Evolutionary conservation across 2,329 filamentous ascomycete species (phyloP), one percentile per base, ranked within the genome.

Genomic region (Colletotrichum sp.): DNA sequence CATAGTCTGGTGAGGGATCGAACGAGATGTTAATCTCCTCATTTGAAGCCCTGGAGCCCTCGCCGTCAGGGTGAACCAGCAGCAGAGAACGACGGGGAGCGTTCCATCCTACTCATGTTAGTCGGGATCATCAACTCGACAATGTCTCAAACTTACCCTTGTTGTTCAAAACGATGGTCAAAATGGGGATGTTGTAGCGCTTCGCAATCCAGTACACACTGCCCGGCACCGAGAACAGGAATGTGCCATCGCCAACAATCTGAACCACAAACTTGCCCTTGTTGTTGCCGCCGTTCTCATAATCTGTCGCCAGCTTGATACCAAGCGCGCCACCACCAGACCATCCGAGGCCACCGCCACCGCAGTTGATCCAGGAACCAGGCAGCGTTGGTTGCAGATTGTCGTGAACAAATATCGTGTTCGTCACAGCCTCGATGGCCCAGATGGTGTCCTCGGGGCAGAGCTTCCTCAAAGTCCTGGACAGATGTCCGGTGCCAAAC

Each of bases 311-410:
- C 9, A 96, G 89, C 82, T 96, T 96, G 81, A 96, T 93, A 3
- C 94, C 95, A 5, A 96, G 83, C 0, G 93, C 93, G 68, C 87
- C 94, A 16, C 95, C 94, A 16, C 94, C 94, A 13, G 92, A 94
- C 94, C 94, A 96, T 3, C 94, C 94, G 0, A 96, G 91, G 3
- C 95, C 95, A 16, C 94, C 94, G 1, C 93, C 94, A 2, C 94
- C 94, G 81, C 94, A 96, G 82, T 96, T 96, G 80, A 96, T 92
- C 93, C 93, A 96, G 0, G 91, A 92, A 0, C 94, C 94, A 0
- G 94, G 94, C 0, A 92, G 81, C 0, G 89, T 92, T 4, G 92
- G 89, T 79, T 92, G 92, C 9, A 97, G 85, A 78, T 96, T 94
- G 78, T 97, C 94, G 30, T 91, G 89, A 1, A 96, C 92, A 32